Evolutionary conservation across 768 basidiomycete species (phyloP).

Genomic region (Lactarius tabidus): DNA sequence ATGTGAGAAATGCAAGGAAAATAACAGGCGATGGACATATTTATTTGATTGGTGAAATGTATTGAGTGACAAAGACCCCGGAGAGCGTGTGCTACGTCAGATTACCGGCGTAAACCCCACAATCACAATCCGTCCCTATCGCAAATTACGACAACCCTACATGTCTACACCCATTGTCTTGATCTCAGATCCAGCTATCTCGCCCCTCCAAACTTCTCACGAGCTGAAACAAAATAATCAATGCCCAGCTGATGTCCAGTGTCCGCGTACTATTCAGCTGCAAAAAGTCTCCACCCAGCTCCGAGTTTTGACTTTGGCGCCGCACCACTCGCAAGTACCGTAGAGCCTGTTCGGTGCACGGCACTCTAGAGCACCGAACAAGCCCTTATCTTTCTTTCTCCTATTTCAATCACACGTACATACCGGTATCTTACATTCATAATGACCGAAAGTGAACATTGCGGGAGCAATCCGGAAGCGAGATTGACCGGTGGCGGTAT

Average conservation of each 20-base stretch:
- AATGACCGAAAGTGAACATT: slow-evolving; percentile 1
- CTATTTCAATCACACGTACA: neutral
- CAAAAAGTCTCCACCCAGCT: neutral
- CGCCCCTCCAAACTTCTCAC: neutral
- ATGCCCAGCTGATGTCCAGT: no score
- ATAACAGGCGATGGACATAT: slow-evolving; percentile 16
- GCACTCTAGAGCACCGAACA: neutral
- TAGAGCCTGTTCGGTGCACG: neutral
- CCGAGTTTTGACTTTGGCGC: neutral
- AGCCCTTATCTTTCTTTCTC: neutral
- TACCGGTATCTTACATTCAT: slow-evolving; percentile 4
- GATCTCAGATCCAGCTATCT: neutral
- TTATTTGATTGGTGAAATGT: slow-evolving; percentile 15
- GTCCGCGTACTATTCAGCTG: no score
- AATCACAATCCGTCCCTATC: neutral
- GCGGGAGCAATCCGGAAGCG: slow-evolving; percentile 13
- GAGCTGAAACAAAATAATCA: no score
- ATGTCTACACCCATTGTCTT: neutral
- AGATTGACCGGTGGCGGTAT: slow-evolving; percentile 10
- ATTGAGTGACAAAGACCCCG: slow-evolving; percentile 24
- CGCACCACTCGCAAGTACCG: neutral
- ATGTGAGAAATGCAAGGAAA: slow-evolving; percentile 13
- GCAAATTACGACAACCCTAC: slow-evolving; percentile 15
- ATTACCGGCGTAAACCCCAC: neutral
- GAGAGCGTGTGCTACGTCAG: neutral